phyloP scores from a whole-genome alignment of 495 filamentous ascomycete genomes.

The Lepraria neglecta region DNA sequence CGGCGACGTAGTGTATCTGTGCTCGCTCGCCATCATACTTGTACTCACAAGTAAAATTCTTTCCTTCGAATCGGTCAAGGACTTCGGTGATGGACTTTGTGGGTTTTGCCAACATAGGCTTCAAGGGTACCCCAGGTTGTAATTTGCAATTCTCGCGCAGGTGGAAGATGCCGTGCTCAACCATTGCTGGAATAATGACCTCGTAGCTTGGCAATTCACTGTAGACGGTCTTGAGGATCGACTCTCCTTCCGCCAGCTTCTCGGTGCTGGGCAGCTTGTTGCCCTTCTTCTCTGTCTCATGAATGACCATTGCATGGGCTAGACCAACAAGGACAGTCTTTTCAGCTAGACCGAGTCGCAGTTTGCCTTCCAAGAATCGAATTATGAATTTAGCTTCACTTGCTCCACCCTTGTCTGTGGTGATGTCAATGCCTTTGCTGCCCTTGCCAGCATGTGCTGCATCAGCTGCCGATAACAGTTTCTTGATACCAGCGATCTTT shows the following conservation, averaged over 20 bases:
- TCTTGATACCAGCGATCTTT: slow-evolving; percentile 93
- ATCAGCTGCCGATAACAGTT: slow-evolving; percentile 83
- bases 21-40: slow-evolving; percentile 97
- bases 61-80: slow-evolving; percentile 90
- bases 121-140: slow-evolving; percentile 87
- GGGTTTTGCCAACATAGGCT: slow-evolving; percentile 97
- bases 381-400: slow-evolving; percentile 94
- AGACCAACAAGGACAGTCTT: slow-evolving; percentile 84
- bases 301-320: slow-evolving; percentile 77
- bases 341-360: slow-evolving; percentile 86
- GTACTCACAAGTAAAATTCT: slow-evolving; percentile 96
- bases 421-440: slow-evolving; percentile 69
- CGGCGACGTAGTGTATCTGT: slow-evolving; percentile 93
- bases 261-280: slow-evolving; percentile 62
- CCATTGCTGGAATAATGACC: slow-evolving; percentile 83
- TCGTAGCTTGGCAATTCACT: slow-evolving; percentile 94
- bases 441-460: slow-evolving; percentile 59
- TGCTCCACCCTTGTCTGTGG: slow-evolving; percentile 84
- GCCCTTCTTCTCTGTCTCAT: slow-evolving; percentile 64
- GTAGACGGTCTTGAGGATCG: slow-evolving; percentile 82
- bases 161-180: slow-evolving; percentile 77
- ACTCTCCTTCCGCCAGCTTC: slow-evolving; percentile 74
- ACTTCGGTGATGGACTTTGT: slow-evolving; percentile 99
- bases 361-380: slow-evolving; percentile 87
- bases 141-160: slow-evolving; percentile 83